These are phyloP conservation scores for Colletotrichum sp. DNA, from an alignment of 2,329 filamentous ascomycete genomes.

Conservation along the genomic window DNA sequence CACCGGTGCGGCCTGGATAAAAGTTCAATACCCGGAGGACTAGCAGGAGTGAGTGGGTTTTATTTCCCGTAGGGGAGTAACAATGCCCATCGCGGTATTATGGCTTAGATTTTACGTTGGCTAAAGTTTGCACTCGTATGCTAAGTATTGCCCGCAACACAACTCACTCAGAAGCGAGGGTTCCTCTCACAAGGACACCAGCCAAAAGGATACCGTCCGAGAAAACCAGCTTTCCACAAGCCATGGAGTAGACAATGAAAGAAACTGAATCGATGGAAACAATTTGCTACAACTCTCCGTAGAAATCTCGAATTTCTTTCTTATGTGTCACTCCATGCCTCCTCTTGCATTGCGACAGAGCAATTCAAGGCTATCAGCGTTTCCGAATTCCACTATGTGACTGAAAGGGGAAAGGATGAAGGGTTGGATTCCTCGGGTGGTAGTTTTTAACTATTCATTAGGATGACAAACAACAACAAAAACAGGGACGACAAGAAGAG, in stretches of 20 bases:
- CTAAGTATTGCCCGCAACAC: too few species aligned
- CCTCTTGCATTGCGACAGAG: fast-evolving
- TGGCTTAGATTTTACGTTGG: fast-evolving
- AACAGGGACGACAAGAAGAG: too few species aligned
- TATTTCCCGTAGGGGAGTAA: not conserved
- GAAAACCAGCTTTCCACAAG: fast-evolving
- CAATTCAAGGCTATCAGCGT: fast-evolving
- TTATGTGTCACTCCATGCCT: too few species aligned
- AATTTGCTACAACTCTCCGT: not conserved
- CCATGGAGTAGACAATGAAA: not conserved
- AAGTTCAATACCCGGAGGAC: not conserved
- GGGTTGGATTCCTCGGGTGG: too few species aligned
- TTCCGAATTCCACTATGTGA: too few species aligned
- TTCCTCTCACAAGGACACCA: fast-evolving
- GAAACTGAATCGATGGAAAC: too few species aligned
- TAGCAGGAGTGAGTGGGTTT: fast-evolving
- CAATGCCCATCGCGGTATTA: fast-evolving
- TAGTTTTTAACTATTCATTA: too few species aligned
- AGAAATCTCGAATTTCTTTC: too few species aligned
- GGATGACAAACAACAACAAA: too few species aligned
- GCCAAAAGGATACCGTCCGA: not conserved
- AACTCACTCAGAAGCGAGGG: not conserved
- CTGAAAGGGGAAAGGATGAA: too few species aligned
- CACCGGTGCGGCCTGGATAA: not conserved
- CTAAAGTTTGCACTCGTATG: too few species aligned